These are phyloP conservation scores for Quercus lobata DNA, from an alignment of 331 rosid genomes.

Conservation along the genomic window DNA sequence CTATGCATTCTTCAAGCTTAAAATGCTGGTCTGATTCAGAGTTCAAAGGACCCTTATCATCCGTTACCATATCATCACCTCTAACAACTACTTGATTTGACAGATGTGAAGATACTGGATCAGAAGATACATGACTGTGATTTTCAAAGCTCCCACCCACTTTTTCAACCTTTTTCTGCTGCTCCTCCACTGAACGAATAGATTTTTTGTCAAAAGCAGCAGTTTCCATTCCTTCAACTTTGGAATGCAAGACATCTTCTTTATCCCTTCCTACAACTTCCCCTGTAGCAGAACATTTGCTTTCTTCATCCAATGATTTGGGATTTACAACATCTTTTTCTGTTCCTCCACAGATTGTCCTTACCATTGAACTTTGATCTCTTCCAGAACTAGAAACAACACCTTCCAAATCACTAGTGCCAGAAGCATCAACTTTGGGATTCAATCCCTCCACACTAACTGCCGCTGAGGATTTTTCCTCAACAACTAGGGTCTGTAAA, in stretches of 20 bases:
- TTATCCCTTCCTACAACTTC: constrained; percentile 25
- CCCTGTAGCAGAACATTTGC: constrained; percentile 15
- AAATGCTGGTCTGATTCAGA: constrained; percentile 19
- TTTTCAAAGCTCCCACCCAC: constrained; percentile 11
- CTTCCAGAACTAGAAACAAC: neutral
- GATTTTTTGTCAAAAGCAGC: constrained; percentile 6
- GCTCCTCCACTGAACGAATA: constrained; percentile 22
- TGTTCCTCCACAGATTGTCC: neutral
- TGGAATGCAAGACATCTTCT: constrained; percentile 12
- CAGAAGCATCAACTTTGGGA: neutral
- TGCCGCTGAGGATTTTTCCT: neutral
- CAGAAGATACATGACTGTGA: constrained; percentile 5
- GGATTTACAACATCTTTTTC: constrained; percentile 17
- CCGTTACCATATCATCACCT: constrained; percentile 19
- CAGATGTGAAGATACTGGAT: constrained; percentile 10
- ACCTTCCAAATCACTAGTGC: neutral
- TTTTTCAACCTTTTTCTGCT: constrained; percentile 24
- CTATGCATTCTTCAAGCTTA: constrained; percentile 5
- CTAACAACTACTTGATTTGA: constrained; percentile 27
- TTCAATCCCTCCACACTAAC: neutral
- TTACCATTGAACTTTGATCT: neutral
- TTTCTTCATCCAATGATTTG: constrained; percentile 24
- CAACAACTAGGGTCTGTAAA: neutral
- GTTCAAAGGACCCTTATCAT: constrained; percentile 16
- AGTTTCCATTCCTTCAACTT: constrained; percentile 19